Base-by-base conservation (phyloP, 2,329 filamentous ascomycete genomes). In the Ophiobolus disseminans region DNA sequence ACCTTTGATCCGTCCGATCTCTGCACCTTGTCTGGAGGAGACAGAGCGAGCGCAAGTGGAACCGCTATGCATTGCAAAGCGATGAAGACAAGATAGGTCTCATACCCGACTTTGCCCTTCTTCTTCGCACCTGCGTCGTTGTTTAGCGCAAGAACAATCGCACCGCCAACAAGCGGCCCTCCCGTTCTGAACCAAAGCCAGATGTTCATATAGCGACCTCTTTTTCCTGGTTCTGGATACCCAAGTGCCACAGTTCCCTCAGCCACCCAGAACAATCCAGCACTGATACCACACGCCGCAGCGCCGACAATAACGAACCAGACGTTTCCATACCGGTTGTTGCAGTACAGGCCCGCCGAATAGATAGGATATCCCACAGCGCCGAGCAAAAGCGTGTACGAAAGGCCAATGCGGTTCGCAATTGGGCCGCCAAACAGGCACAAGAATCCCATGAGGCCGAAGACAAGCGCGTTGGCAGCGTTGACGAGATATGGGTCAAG, bases 61-160 rank as follows among this genome's bases (percentile, higher is more conserved):
- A 78, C 66, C 0, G 76, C 76, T 1, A 79, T 64, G 32, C 75
- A 77, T 52, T 79, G 77, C 13, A 80, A 70, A 1, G 68, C 73
- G 40, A 79, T 76, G 42, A 78, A 65, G n/a, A 50, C 57, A 39
- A 54, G 50, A 22, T 64, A 65, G 2, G 67, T 78, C 14, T 71
- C 70, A 47, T 78, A 78, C 1, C 73, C 70, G 14, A 80, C 76
- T 51, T 77, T 77, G 19, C 78, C 77, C 2, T 65, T 65, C 5
- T 74, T 62, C 2, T 65, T 65, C 5, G 74, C 62, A 14, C 73
- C 73, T 17, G 73, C 66, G 2, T 73, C 69, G 36, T 73, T 68
- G 35, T 82, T 82, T 13, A 82, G 69, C 2, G 48, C 54, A 16
- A 60, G 41, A 36, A 53, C 56, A 35, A 60, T 60, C 1, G 44